Evolutionary conservation across 1,139 yeast species (phyloP).

Genomic region (Yamadazyma blattariae): DNA sequence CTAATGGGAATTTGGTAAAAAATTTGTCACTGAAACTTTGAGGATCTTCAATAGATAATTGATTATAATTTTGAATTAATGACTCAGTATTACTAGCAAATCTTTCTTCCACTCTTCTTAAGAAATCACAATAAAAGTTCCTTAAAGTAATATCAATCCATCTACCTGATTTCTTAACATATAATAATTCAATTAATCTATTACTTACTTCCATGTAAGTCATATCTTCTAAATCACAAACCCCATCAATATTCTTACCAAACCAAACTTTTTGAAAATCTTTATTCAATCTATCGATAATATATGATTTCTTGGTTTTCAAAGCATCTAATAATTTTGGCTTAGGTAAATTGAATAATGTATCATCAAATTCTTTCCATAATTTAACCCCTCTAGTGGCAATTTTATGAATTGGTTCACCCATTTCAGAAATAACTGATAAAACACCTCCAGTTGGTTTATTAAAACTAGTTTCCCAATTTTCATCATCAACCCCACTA

Average conservation of each 20-base stretch:
- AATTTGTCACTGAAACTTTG: slow-evolving; percentile 56
- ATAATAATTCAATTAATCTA: slow-evolving; percentile 87
- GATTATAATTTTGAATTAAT: slow-evolving; percentile 68
- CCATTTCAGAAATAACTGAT: slow-evolving; percentile 98
- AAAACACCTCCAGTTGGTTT: slow-evolving; percentile 95
- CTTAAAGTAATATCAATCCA: slow-evolving; percentile 90
- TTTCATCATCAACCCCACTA: slow-evolving; percentile 79
- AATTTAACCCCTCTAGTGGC: slow-evolving; percentile 97
- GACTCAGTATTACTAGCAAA: slow-evolving; percentile 65
- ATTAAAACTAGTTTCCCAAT: slow-evolving; percentile 95
- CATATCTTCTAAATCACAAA: slow-evolving; percentile 92
- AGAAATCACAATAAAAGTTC: slow-evolving; percentile 80
- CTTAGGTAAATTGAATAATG: slow-evolving; percentile 88
- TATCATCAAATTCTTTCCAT: slow-evolving; percentile 96
- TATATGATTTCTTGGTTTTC: slow-evolving; percentile 79
- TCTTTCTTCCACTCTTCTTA: slow-evolving; percentile 96
- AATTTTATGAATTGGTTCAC: slow-evolving; percentile 98
- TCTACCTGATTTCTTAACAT: slow-evolving; percentile 70
- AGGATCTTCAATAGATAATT: slow-evolving; percentile 59
- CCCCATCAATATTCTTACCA: slow-evolving; percentile 72
- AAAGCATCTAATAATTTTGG: slow-evolving; percentile 81
- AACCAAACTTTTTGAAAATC: slow-evolving; percentile 99
- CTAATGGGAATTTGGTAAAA: slow-evolving; percentile 66
- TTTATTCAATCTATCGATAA: slow-evolving; percentile 79
- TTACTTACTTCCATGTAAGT: slow-evolving; percentile 89